Base-by-base conservation (phyloP, 2,329 filamentous ascomycete species). In the Trichoderma sp. region DNA sequence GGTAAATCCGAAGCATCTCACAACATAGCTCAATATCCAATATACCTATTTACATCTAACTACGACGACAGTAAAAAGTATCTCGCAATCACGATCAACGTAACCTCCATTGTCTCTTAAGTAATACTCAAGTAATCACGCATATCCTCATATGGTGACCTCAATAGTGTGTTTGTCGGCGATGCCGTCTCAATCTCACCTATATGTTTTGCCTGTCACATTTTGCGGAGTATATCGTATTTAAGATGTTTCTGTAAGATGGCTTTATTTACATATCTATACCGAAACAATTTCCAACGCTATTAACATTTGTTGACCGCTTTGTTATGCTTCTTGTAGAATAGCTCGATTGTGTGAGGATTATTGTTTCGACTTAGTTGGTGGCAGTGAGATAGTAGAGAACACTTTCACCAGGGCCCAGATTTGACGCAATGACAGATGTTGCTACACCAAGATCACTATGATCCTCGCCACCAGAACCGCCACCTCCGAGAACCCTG, bases 401-500 rank as follows among this genome's bases (percentile, higher is more conserved):
- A 21, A 63, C 68, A 18, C 68, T 71, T 9, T 71, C 68, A 7
- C 68, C 68, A 33, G 68, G 56, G 18, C 68, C 68, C 18, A 71
- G n/a, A 7, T 21, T 31, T 14, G 56, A 71, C 16, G 68, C 68
- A 45, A 71, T 5, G 27, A 45, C 24, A 7, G 68, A 60, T n/a
- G 16, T 60, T 5, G 68, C 27, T 12, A n/a, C 41, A 12, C 68
- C 68, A 62, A 71, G 24, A 24, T 71, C 68, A 62, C 56, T 24
- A 27, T 71, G 68, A 45, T 71, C 68, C 45, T 27, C 16, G 18
- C 68, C 68, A 14, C 68, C 68, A 33, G 68, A 62, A 24, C 68
- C 68, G 3, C 68, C 68, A 9, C 68, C 68, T 31, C 68, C 68
- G 16, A 71, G 68, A 31, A 71, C 68, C 21, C 68, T 71, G 24